Conservation (phyloP, 179 eudicot genomes). For the Drosera spatulata region DNA sequence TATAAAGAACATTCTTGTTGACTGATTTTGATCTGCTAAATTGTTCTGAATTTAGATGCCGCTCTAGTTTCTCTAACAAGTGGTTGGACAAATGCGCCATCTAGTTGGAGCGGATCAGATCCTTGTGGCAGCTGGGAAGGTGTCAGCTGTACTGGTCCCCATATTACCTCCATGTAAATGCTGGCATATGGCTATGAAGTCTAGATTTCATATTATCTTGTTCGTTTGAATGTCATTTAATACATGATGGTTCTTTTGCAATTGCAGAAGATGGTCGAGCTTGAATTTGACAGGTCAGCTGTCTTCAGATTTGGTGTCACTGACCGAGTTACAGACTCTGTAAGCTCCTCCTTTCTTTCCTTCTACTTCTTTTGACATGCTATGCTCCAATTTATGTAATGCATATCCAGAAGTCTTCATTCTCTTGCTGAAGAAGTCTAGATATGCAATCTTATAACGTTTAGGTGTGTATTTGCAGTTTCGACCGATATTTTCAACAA, state of each 20-base stretch:
- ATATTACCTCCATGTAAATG: constrained; percentile 58
- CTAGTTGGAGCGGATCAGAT: constrained; percentile 56
- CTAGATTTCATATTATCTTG: background rate
- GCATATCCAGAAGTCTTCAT: too few relatives aligned
- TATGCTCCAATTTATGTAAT: background rate
- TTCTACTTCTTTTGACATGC: background rate
- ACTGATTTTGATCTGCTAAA: background rate
- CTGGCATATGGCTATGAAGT: background rate
- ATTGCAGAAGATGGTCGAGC: constrained; percentile 51
- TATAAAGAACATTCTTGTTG: background rate
- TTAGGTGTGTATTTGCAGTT: too few relatives aligned
- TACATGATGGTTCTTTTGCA: constrained; percentile 1
- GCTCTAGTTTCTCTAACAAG: constrained; percentile 41
- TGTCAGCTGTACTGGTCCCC: constrained; percentile 35
- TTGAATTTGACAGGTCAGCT: constrained; percentile 51
- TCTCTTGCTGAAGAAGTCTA: too few relatives aligned
- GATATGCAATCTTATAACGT: too few relatives aligned
- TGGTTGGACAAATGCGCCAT: constrained; percentile 63
- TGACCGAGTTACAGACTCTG: constrained; percentile 53
- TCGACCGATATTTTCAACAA: too few relatives aligned
- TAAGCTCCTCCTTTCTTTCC: constrained; percentile 20
- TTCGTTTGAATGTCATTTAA: constrained; percentile 6
- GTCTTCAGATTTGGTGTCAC: constrained; percentile 41
- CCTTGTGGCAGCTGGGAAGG: constrained; percentile 89
- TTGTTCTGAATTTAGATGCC: constrained; percentile 29